Conservation (phyloP, 441 rosid genomes). For the Eutrema salsugineum region DNA sequence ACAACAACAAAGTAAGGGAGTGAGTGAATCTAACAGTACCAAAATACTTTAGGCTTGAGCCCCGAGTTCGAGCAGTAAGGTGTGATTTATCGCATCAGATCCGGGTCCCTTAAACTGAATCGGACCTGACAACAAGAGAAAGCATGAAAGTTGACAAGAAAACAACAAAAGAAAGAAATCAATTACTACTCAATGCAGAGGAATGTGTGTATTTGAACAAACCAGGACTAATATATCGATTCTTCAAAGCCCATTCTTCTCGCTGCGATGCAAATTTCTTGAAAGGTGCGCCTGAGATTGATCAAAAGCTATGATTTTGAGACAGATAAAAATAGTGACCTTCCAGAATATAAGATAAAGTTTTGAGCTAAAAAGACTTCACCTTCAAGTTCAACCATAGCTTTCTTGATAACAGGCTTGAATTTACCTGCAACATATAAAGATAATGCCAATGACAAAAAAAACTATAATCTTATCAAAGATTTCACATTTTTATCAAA, state of each 20-base stretch:
- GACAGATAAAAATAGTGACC: neutral
- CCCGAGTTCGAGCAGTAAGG: slow-evolving; percentile 80
- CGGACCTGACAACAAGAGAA: slow-evolving; percentile 58
- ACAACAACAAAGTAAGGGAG: neutral
- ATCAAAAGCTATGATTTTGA: neutral
- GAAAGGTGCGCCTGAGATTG: slow-evolving; percentile 78
- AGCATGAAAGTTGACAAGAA: neutral
- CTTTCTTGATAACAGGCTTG: slow-evolving; percentile 99
- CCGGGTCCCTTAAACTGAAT: slow-evolving; percentile 85
- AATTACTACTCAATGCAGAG: neutral
- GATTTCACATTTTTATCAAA: neutral
- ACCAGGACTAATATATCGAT: slow-evolving; percentile 94
- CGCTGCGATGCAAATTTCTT: slow-evolving; percentile 71
- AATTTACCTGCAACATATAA: slow-evolving; percentile 57
- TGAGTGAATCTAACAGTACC: neutral
- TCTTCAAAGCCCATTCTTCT: slow-evolving; percentile 85
- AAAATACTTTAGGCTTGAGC: slow-evolving; percentile 36
- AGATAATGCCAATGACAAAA: neutral
- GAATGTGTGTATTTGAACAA: slow-evolving; percentile 23
- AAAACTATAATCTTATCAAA: neutral
- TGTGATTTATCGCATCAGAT: slow-evolving; percentile 60
- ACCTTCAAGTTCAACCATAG: slow-evolving; percentile 99
- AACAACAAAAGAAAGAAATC: neutral
- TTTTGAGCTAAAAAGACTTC: neutral
- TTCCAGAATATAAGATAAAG: neutral